These are phyloP conservation scores for Silene latifolia DNA, from an alignment of 148 eudicot species.

Conservation along the genomic window DNA sequence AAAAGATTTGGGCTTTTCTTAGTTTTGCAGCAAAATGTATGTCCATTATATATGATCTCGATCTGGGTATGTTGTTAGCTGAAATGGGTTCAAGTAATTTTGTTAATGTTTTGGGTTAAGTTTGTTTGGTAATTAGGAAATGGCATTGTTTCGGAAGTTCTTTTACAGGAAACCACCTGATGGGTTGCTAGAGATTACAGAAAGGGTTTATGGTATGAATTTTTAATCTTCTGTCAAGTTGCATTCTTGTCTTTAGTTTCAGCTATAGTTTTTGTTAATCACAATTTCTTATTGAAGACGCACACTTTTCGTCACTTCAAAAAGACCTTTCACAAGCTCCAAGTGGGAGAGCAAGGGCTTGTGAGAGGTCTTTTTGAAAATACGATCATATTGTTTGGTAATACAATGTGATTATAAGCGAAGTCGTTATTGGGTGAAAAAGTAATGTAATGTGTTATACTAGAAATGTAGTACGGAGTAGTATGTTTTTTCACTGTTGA, in stretches of 20 bases:
- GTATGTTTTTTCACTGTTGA: neutral
- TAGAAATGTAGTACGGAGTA: neutral
- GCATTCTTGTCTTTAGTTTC: slow-evolving; percentile 2
- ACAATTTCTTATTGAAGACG: no score
- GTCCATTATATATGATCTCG: slow-evolving; percentile 3
- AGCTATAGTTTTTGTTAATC: neutral
- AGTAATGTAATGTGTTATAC: neutral
- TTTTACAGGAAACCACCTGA: slow-evolving; percentile 87
- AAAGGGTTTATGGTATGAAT: slow-evolving; percentile 77
- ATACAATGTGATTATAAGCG: no score
- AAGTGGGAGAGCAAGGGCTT: no score
- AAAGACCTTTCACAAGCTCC: no score
- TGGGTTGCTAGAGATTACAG: slow-evolving; percentile 81
- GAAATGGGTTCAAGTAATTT: slow-evolving; percentile 27
- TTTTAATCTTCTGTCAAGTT: slow-evolving; percentile 8
- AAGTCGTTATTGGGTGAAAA: neutral
- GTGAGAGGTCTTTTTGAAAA: no score
- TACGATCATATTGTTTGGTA: no score
- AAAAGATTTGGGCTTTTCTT: slow-evolving; percentile 31
- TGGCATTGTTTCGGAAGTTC: slow-evolving; percentile 69
- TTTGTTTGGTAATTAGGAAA: slow-evolving; percentile 21
- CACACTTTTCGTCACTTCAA: no score
- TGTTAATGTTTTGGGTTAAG: neutral
- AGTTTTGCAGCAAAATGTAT: slow-evolving; percentile 25
- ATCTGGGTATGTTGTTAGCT: slow-evolving; percentile 30